Evolutionary conservation across 139 green algal genomes (phyloP).

Genomic region (Chlorella vulgaris): DNA sequence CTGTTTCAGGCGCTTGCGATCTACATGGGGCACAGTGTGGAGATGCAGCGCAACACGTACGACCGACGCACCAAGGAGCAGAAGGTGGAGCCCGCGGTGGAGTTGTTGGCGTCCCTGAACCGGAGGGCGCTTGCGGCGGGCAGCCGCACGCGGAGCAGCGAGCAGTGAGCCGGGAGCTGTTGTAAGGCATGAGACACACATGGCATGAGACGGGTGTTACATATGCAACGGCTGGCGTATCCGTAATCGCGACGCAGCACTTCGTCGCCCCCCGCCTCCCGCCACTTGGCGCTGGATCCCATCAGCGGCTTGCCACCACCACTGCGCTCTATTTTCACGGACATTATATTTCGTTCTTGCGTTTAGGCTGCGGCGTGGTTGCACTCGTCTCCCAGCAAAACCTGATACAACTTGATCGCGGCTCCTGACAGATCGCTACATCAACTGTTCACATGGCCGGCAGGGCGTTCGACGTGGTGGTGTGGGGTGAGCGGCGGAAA

Average conservation of each 20-base stretch:
- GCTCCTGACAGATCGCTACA: neutral
- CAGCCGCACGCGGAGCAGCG: conserved; percentile 7
- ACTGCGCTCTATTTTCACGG: too few species aligned
- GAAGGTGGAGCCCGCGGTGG: conserved; percentile 63
- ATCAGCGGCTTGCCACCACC: too few species aligned
- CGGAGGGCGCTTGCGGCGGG: neutral
- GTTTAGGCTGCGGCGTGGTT: too few species aligned
- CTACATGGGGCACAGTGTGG: conserved; percentile 77
- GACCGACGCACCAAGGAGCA: conserved; percentile 51
- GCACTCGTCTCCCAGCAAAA: too few species aligned
- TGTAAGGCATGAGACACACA: too few species aligned
- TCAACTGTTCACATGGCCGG: neutral
- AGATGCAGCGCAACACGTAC: conserved; percentile 69
- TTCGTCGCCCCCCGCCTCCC: too few species aligned
- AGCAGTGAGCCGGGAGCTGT: neutral
- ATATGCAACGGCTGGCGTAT: too few species aligned
- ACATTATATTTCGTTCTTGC: too few species aligned
- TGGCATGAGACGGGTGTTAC: too few species aligned
- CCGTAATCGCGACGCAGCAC: too few species aligned
- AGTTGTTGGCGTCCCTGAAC: conserved; percentile 61
- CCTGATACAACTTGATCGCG: too few species aligned
- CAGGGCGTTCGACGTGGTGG: conserved; percentile 67
- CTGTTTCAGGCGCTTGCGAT: conserved; percentile 56
- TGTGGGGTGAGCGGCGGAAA: conserved; percentile 54
- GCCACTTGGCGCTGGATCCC: too few species aligned